Conservation (phyloP, 495 filamentous ascomycete genomes). For the Podospora conica region DNA sequence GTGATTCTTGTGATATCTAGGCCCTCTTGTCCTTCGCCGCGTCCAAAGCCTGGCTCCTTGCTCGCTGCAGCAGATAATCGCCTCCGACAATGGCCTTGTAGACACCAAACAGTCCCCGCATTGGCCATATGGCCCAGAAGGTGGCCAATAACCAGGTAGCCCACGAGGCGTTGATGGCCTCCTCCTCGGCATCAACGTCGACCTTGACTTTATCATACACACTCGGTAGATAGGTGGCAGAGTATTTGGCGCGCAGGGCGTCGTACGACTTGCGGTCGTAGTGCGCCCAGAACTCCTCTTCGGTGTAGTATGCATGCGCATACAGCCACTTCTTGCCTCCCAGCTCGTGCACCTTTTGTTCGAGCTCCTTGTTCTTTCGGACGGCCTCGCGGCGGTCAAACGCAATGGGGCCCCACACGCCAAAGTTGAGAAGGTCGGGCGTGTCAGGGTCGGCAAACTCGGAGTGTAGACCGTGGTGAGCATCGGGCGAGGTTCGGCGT, state of each 20-base stretch:
- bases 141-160: conserved; percentile 10
- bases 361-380: conserved; percentile 51
- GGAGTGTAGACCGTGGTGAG: conserved; percentile 32
- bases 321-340: conserved; percentile 53
- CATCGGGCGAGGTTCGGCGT: conserved; percentile 11
- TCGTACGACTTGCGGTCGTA: conserved; percentile 47
- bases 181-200: conserved; percentile 10
- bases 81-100: conserved; percentile 23
- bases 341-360: conserved; percentile 50
- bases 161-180: conserved; percentile 3
- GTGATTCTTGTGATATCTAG: no score
- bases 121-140: conserved; percentile 28
- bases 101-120: conserved; percentile 29
- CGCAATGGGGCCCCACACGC: conserved; percentile 41
- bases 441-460: conserved; percentile 27
- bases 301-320: conserved; percentile 49
- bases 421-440: conserved; percentile 40
- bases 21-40: no score
- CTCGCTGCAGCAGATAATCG: conserved; percentile 23
- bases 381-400: conserved; percentile 31
- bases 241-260: conserved; percentile 39
- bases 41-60: no score
- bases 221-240: conserved; percentile 39
- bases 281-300: conserved; percentile 48
- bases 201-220: conserved; percentile 48